Percentiles rank a stretch among this genome's conserved stretches.
These are phyloP conservation scores for Lactuca sativa DNA, from an alignment of 129 eudicot genomes.

Conservation along the genomic window DNA sequence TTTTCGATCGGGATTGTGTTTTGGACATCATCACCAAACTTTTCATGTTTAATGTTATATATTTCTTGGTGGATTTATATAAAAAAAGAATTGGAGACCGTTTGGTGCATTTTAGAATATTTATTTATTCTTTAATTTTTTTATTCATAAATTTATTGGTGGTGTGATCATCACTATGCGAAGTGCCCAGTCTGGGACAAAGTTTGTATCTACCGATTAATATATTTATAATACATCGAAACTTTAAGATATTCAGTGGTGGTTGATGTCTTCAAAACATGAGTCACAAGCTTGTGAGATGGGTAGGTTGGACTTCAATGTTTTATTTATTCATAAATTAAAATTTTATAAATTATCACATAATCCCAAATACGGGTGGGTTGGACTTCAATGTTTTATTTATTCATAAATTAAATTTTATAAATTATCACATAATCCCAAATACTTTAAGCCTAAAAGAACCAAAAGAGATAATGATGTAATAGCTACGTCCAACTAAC, in stretches of 20 bases:
- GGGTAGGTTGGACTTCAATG: slow-evolving; percentile 23
- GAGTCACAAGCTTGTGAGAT: slow-evolving; percentile 23
- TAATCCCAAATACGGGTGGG: slow-evolving; percentile 9
- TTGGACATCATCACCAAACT: too few species aligned
- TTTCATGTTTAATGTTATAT: too few species aligned
- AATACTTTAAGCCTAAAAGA: background rate
- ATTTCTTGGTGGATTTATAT: background rate
- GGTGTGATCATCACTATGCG: background rate
- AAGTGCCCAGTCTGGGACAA: background rate
- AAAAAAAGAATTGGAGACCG: background rate
- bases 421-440: background rate
- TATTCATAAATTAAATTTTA: background rate
- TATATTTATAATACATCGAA: background rate
- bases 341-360: background rate
- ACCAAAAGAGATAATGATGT: too few species aligned
- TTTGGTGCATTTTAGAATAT: background rate
- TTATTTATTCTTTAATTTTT: background rate
- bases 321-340: background rate
- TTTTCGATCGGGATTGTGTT: too few species aligned
- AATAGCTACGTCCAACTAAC: too few species aligned
- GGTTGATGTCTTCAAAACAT: slow-evolving; percentile 16
- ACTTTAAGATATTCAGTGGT: slow-evolving; percentile 6
- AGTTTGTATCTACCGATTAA: background rate
- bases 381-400: slow-evolving; percentile 14
- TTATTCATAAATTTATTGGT: background rate